Conservation (phyloP, 257 asterid genomes). For the Solanum gracilifrons region DNA sequence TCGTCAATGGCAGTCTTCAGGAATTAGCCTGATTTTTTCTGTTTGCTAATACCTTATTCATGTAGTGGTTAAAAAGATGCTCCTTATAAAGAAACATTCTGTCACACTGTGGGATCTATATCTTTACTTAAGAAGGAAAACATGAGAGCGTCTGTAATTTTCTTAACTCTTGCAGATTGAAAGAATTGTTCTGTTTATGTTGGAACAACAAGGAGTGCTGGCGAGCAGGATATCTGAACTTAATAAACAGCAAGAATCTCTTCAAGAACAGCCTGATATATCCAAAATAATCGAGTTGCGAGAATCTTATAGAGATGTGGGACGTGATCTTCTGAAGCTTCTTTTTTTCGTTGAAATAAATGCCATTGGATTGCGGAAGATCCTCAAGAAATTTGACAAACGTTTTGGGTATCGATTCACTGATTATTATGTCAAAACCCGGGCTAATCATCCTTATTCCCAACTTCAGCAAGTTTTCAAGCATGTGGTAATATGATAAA, state of each 20-base stretch:
- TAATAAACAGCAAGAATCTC: conserved; percentile 50
- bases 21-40: not conserved
- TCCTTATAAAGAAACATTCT: not conserved
- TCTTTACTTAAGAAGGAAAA: not conserved
- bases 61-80: not conserved
- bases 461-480: conserved; percentile 96
- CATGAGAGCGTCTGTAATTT: not conserved
- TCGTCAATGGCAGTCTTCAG: not conserved
- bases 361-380: conserved; percentile 86
- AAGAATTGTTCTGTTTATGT: conserved; percentile 78
- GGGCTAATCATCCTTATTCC: conserved; percentile 98
- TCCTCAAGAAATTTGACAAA: conserved; percentile 94
- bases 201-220: conserved; percentile 87
- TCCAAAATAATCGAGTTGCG: conserved; percentile 66
- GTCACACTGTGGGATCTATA: not conserved
- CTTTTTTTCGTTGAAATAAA: conserved; percentile 82
- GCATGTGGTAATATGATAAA: conserved; percentile 77
- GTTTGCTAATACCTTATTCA: not conserved
- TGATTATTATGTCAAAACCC: conserved; percentile 87
- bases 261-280: conserved; percentile 79
- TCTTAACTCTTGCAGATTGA: conserved; percentile 55
- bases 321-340: conserved; percentile 79
- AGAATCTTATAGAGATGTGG: conserved; percentile 78
- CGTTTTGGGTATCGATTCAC: conserved; percentile 85
- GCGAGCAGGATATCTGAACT: conserved; percentile 69